Base-by-base conservation (phyloP, 1,284 basidiomycete genomes). In the Marasmius fiardii region DNA sequence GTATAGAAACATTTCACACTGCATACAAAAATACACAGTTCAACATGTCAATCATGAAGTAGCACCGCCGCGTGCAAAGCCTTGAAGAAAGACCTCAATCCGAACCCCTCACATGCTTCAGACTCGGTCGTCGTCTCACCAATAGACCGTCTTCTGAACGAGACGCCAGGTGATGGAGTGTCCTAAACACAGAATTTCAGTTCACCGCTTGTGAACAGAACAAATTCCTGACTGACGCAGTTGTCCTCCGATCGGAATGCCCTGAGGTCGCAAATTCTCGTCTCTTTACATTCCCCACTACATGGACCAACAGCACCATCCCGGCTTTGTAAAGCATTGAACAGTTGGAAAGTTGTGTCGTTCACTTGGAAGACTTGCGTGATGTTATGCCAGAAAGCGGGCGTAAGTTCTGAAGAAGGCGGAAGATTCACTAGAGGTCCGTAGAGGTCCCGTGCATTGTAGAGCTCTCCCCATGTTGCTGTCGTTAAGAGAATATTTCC, bases 311-410 rank as follows among this genome's bases (percentile, higher is more conserved):
- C 70, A 10, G 67, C 62, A 8, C 68, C 67, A 10, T 75, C 76
- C 10, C 78, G 69, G 12, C 67, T 75, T 60, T 74, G 69, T 56
- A 77, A 71, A 3, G 69, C 68, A 60, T 72, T 72, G 64, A 74
- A 83, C 43, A 71, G 59, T 59, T 76, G 69, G 66, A 81, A 81
- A 1, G 77, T 75, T 1, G 69, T 69, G 51, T 79, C 74, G 60
- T 84, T 78, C 14, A 65, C 57, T 52, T 69, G 74, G 56, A 84
- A 81, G 0, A 74, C 78, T 57, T 83, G 81, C 0, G 83, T 85
- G 3, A 85, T 71, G 54, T 71, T 68, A 62, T 86, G 83, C 84
- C 84, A 86, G 69, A 86, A 86, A 8, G 75, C 66, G 1, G 81
- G 75, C 53, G 69, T 68, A 16, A 78, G 68, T 3, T 70, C 60